These are phyloP conservation scores for Effrenium voratum DNA, from an alignment of 73 alveolate species.

Conservation along the genomic window DNA sequence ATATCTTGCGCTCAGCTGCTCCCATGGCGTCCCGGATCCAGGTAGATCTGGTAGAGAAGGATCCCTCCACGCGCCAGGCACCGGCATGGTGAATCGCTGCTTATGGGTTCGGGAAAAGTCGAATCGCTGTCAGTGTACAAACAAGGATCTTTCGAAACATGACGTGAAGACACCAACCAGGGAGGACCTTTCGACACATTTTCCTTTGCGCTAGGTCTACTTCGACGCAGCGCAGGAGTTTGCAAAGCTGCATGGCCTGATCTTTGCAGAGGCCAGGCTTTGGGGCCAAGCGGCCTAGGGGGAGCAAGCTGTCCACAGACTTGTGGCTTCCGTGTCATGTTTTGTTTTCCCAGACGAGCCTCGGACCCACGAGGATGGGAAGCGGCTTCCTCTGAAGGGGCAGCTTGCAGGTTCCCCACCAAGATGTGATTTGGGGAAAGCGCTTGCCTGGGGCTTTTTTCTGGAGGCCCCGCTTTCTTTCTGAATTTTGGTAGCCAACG, in stretches of 20 bases:
- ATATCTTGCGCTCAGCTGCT: too few relatives aligned
- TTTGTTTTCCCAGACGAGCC: too few relatives aligned
- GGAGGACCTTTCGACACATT: neutral
- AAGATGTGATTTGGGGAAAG: neutral
- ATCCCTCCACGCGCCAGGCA: slow-evolving; percentile 86
- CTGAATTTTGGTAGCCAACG: neutral
- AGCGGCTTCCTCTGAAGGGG: too few relatives aligned
- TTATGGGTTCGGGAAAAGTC: too few relatives aligned
- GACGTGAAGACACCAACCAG: neutral
- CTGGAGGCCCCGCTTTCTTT: neutral
- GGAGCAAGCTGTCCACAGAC: too few relatives aligned
- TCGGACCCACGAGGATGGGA: too few relatives aligned
- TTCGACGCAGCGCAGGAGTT: slow-evolving; percentile 86
- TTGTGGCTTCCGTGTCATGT: too few relatives aligned
- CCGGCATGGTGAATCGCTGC: neutral
- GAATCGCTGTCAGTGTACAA: too few relatives aligned
- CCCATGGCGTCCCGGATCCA: too few relatives aligned
- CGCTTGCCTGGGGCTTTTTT: neutral
- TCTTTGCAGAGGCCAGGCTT: slow-evolving; percentile 44
- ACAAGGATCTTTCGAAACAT: neutral
- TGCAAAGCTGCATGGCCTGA: slow-evolving; percentile 81
- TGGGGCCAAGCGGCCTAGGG: neutral
- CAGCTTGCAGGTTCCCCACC: too few relatives aligned
- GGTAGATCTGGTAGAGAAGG: slow-evolving; percentile 93
- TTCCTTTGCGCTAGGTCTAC: slow-evolving; percentile 25